Conservation (phyloP, 495 filamentous ascomycete genomes). For the Durotheca rogersii region DNA sequence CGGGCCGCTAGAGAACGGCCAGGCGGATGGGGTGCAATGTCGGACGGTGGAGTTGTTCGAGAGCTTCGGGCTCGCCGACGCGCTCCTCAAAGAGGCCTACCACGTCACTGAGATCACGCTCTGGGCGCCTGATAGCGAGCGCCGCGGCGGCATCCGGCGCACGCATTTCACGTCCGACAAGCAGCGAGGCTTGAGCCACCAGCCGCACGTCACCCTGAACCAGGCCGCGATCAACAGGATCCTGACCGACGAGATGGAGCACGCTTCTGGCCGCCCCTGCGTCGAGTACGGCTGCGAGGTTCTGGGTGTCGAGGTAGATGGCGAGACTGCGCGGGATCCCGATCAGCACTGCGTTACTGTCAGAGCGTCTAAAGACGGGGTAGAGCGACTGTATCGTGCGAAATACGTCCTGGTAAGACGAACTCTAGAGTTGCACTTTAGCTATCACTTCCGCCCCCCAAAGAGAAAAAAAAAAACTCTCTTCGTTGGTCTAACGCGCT, state of each 20-base stretch:
- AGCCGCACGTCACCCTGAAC: slow-evolving; percentile 74
- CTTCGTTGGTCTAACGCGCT: slow-evolving; percentile 4
- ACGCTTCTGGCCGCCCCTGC: slow-evolving; percentile 43
- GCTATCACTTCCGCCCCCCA: no score
- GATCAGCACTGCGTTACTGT: slow-evolving; percentile 57
- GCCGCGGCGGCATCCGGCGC: slow-evolving; percentile 44
- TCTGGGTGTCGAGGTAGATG: slow-evolving; percentile 54
- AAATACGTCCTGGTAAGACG: slow-evolving; percentile 67
- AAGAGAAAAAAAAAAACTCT: no score
- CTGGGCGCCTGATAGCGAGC: slow-evolving; percentile 46
- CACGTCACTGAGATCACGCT: slow-evolving; percentile 69
- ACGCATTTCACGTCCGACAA: slow-evolving; percentile 60
- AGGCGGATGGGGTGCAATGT: slow-evolving; percentile 79
- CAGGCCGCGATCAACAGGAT: slow-evolving; percentile 72
- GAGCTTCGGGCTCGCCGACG: slow-evolving; percentile 69
- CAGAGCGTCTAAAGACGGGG: slow-evolving; percentile 52
- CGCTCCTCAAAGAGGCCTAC: slow-evolving; percentile 69
- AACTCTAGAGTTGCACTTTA: no score
- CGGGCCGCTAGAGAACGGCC: slow-evolving; percentile 65
- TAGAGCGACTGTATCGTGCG: slow-evolving; percentile 55
- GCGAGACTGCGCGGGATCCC: slow-evolving; percentile 38
- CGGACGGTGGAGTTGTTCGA: slow-evolving; percentile 82
- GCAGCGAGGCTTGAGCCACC: slow-evolving; percentile 62
- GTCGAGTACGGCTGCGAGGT: slow-evolving; percentile 67
- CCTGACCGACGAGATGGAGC: slow-evolving; percentile 54